phyloP scores from a whole-genome alignment of 164 flowering plant species.

The Cinnamomum chago region DNA sequence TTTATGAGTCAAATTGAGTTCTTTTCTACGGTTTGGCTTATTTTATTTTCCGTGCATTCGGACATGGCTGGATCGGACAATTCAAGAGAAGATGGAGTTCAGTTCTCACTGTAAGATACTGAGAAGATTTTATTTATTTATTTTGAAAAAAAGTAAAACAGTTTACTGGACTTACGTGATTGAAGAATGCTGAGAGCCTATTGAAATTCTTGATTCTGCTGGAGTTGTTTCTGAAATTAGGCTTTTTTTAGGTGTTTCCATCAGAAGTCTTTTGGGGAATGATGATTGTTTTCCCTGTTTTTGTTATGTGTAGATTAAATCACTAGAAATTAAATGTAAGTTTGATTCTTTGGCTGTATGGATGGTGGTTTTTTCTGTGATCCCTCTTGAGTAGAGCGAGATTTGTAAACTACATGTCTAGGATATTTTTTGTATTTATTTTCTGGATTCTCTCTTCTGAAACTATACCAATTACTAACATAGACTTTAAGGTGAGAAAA shows the following conservation, averaged over 20 bases:
- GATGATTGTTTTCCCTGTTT: no score
- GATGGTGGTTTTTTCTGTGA: no score
- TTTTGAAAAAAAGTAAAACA: not conserved
- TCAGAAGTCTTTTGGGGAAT: no score
- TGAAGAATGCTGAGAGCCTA: not conserved
- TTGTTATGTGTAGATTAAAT: no score
- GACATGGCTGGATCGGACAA: slow-evolving; percentile 6
- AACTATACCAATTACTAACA: no score
- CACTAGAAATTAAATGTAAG: no score
- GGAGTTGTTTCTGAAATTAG: not conserved
- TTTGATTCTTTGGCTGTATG: no score
- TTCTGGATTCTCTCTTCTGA: no score
- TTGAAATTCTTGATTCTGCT: not conserved
- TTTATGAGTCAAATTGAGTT: not conserved
- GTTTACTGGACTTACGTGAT: not conserved
- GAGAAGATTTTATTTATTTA: not conserved
- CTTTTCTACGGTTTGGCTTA: not conserved
- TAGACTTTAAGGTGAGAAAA: no score
- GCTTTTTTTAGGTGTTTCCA: not conserved
- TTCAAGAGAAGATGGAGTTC: slow-evolving; percentile 5
- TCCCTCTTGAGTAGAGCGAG: no score
- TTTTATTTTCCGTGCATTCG: not conserved
- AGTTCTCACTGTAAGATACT: slow-evolving; percentile 5
- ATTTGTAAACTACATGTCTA: no score
- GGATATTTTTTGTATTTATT: no score